Evolutionary conservation across 2,329 filamentous ascomycete genomes (phyloP), one percentile per base, ranked within the genome.

Genomic region (Aspergillus calidoustus): DNA sequence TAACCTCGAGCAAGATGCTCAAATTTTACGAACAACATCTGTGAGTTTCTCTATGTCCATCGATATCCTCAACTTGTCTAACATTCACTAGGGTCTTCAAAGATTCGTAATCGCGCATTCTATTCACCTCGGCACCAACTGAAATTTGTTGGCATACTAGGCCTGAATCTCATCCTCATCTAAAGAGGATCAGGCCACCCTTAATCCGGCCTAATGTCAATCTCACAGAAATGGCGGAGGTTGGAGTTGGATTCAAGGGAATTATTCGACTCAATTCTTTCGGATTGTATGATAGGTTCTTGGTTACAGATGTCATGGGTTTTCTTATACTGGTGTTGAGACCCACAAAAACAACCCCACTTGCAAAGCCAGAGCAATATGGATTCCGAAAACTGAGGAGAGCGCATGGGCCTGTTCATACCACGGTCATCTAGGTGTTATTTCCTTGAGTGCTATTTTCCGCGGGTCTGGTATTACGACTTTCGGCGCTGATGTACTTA

Each of bases 1-100:
- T 72, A 55, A 73, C 60, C 15, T 48, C 8, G 15, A 49, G 17
- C 9, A 57, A 81, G 74, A 82, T 83, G 80, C 76, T 83, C 11
- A 71, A 76, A 60, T 83, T 83, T 57, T 83, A 83, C 61, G 81
- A 83, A 68, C 68, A 72, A 44, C 80, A 83, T 68, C 70, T 83
- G 78, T 81, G 74, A 74, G 78, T 71, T 28, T 51, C 44, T 5
- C 17, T 51, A 25, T 19, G 17, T n/a, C 22, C 44, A 4, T 5
- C 13, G 9, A 9, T 3, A 19, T 25, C 54, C 23, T 67, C 71
- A 64, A 73, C 52, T 5, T 59, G 57, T 56, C 57, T 59, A 59
- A 59, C 15, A 19, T 38, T 22, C 17, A 41, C 30, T 44, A 76
- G 76, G 54, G 74, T 77, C 41, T 78, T 78, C 60, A 77, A 75